These are phyloP conservation scores for Flagelloscypha sp. DNA, from an alignment of 768 basidiomycete species.

Conservation along the genomic window DNA sequence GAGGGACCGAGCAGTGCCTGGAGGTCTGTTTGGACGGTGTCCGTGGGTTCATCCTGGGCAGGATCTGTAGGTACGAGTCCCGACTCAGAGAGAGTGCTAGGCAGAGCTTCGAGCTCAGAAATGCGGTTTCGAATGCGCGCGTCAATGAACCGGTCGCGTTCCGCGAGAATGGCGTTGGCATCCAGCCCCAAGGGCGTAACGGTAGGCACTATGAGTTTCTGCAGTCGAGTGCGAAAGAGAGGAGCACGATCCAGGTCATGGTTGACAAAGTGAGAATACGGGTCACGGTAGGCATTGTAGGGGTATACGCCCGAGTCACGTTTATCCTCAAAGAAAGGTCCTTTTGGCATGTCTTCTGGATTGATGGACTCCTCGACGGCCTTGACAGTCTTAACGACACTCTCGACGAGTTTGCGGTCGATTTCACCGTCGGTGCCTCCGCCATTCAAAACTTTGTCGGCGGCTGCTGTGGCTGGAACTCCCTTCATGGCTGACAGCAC, in stretches of 20 bases:
- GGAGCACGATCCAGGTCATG: conserved; percentile 61
- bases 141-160: conserved; percentile 87
- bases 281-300: conserved; percentile 84
- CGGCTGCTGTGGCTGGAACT: conserved; percentile 51
- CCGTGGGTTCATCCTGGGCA: conserved; percentile 19
- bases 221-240: conserved; percentile 63
- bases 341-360: conserved; percentile 58
- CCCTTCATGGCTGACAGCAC: conserved; percentile 64
- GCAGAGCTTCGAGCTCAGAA: conserved; percentile 72
- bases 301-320: conserved; percentile 78
- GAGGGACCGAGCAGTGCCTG: conserved; percentile 45
- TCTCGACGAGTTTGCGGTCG: conserved; percentile 64
- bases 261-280: conserved; percentile 75
- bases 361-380: conserved; percentile 35
- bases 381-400: conserved; percentile 67
- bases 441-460: too few species aligned
- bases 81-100: conserved; percentile 75
- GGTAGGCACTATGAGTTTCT: conserved; percentile 78
- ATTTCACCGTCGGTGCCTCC: too few species aligned
- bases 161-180: conserved; percentile 82
- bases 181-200: conserved; percentile 90
- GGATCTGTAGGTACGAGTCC: conserved; percentile 47
- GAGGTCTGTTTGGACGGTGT: conserved; percentile 33
- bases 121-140: conserved; percentile 84
- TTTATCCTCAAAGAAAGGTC: conserved; percentile 73